Evolutionary conservation across 2,329 filamentous ascomycete genomes (phyloP).

Genomic region (Knoxdaviesia capensis): DNA sequence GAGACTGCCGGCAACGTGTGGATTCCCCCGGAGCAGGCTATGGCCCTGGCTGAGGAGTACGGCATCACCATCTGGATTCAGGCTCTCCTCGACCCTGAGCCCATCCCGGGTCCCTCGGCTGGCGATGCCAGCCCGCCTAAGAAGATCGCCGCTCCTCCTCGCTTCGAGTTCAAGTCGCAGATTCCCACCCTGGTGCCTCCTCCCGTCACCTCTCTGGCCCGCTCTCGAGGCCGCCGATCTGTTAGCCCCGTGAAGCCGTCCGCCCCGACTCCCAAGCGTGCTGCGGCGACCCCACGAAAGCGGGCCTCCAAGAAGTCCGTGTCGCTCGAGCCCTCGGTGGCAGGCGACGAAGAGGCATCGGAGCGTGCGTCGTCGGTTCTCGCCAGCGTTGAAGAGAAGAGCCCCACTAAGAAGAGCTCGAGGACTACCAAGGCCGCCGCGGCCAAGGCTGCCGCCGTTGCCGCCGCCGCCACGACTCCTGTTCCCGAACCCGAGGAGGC

Average conservation of each 20-base stretch:
- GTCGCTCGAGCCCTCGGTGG: conserved; percentile 2
- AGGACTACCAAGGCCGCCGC: conserved; percentile 16
- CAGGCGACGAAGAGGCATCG: neutral
- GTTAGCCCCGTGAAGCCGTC: conserved; percentile 30
- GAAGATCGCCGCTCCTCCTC: conserved; percentile 63
- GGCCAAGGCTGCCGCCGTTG: conserved; percentile 10
- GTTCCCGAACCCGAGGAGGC: conserved; percentile 24
- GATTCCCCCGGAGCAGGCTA: conserved; percentile 69
- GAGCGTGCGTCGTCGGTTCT: no score
- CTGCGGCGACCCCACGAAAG: conserved; percentile 3
- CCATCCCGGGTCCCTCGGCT: conserved; percentile 39
- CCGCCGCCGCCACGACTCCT: neutral
- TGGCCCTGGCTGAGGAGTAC: conserved; percentile 74
- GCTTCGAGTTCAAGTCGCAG: conserved; percentile 38
- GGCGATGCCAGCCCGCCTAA: conserved; percentile 49
- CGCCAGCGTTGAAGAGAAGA: neutral
- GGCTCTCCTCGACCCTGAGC: conserved; percentile 75
- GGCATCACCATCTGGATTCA: conserved; percentile 70
- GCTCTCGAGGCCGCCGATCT: conserved; percentile 31
- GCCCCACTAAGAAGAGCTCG: conserved; percentile 2
- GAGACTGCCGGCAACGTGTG: conserved; percentile 95
- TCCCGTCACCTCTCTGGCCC: conserved; percentile 22
- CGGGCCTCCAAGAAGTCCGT: conserved; percentile 2
- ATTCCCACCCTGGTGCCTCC: conserved; percentile 26
- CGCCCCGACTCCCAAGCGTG: conserved; percentile 34